A percentile compares a stretch with the other conserved stretches of the same genome.
Conservation (phyloP, 2,329 filamentous ascomycete species). For the Teratosphaeria destructans region DNA sequence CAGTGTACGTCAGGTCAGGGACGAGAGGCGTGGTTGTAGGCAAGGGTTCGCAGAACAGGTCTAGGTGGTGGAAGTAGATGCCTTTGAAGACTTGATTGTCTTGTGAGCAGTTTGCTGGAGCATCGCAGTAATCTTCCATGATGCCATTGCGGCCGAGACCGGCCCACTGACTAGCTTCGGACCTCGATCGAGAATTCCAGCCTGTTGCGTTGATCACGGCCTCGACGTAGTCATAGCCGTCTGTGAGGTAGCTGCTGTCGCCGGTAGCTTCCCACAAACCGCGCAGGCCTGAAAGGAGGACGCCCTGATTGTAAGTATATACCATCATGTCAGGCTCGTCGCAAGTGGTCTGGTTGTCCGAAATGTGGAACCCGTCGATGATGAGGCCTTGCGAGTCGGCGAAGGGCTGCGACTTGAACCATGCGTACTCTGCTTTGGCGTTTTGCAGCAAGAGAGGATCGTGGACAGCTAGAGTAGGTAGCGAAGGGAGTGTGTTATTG, state of each 20-base stretch:
- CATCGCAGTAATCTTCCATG: conserved; percentile 76
- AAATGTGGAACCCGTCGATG: conserved; percentile 81
- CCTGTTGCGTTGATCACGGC: conserved; percentile 71
- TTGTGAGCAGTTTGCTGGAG: conserved; percentile 64
- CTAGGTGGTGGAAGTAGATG: conserved; percentile 87
- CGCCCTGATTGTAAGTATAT: conserved; percentile 93
- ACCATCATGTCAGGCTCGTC: conserved; percentile 79
- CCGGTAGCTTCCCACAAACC: conserved; percentile 74
- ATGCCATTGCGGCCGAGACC: conserved; percentile 72
- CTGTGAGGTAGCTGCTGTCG: conserved; percentile 56
- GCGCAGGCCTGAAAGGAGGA: conserved; percentile 72
- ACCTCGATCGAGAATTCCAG: conserved; percentile 37
- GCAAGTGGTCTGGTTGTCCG: conserved; percentile 45
- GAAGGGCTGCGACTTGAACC: conserved; percentile 74
- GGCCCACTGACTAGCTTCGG: conserved; percentile 43
- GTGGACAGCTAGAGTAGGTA: conserved; percentile 15
- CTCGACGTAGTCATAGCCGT: conserved; percentile 66
- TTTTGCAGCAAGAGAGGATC: conserved; percentile 53
- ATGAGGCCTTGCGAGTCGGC: conserved; percentile 65
- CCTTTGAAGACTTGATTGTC: conserved; percentile 87
- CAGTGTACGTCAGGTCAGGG: conserved; percentile 34
- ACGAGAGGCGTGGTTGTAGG: conserved; percentile 33
- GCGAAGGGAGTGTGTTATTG: conserved; percentile 37
- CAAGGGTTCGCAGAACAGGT: conserved; percentile 64
- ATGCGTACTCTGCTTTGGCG: conserved; percentile 67